These are phyloP conservation scores for Daldinia childiae DNA, from an alignment of 495 filamentous ascomycete species.

Conservation along the genomic window DNA sequence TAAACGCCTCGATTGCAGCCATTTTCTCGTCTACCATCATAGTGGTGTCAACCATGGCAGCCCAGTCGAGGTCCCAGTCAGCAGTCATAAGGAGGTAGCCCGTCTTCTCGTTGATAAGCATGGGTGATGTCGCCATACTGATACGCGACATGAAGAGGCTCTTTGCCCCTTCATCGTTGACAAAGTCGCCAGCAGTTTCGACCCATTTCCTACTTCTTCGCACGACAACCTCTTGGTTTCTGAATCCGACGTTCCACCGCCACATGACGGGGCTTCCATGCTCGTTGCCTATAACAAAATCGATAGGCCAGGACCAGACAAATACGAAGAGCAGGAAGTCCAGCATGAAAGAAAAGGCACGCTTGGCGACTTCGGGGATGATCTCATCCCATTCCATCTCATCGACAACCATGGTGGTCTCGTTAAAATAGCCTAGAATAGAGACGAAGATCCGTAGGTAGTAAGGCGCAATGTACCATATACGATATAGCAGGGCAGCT, in stretches of 20 bases:
- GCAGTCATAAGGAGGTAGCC: constrained; percentile 80
- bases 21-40: constrained; percentile 69
- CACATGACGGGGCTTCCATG: constrained; percentile 69
- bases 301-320: constrained; percentile 77
- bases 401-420: constrained; percentile 65
- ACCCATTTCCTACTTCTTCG: constrained; percentile 71
- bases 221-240: constrained; percentile 76
- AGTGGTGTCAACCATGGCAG: constrained; percentile 74
- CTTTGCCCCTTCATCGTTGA: constrained; percentile 43
- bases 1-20: constrained; percentile 65
- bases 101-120: constrained; percentile 72
- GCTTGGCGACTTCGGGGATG: constrained; percentile 57
- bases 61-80: constrained; percentile 85
- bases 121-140: constrained; percentile 65
- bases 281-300: constrained; percentile 67
- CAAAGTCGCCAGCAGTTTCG: constrained; percentile 55
- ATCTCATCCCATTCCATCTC: constrained; percentile 61
- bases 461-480: constrained; percentile 67
- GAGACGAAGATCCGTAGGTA: constrained; percentile 71
- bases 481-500: constrained; percentile 66
- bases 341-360: constrained; percentile 68
- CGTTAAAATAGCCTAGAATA: constrained; percentile 67
- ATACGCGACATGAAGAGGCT: constrained; percentile 51
- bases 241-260: constrained; percentile 76
- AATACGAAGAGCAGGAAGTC: constrained; percentile 77